Percentiles rank a stretch among this genome's conserved stretches.
Evolutionary conservation across 768 basidiomycete genomes (phyloP).

Genomic region (Boletus tomentosulus): DNA sequence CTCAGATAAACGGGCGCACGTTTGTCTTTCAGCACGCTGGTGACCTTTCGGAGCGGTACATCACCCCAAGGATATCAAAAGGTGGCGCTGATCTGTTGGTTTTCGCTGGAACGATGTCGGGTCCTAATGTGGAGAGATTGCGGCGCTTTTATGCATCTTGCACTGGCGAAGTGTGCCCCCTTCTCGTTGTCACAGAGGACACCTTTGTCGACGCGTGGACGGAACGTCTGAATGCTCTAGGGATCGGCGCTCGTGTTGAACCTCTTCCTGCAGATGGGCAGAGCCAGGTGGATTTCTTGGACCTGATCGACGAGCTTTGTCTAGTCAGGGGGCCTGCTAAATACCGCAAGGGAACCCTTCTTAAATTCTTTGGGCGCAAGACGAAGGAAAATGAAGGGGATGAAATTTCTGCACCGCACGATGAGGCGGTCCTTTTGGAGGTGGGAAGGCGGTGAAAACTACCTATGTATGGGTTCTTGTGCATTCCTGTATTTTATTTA

Average conservation of each 20-base stretch:
- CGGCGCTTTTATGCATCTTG: conserved; percentile 14
- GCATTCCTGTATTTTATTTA: not conserved
- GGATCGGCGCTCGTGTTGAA: conserved; percentile 14
- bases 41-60: conserved; percentile 12
- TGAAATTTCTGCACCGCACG: not conserved
- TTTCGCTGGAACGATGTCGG: conserved; percentile 14
- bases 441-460: not conserved
- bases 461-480: not conserved
- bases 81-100: conserved; percentile 24
- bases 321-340: conserved; percentile 21
- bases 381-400: conserved; percentile 5
- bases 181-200: conserved; percentile 19
- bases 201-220: conserved; percentile 9
- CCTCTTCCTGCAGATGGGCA: conserved; percentile 1
- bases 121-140: conserved; percentile 8
- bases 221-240: conserved; percentile 2
- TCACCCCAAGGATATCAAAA: conserved; percentile 17
- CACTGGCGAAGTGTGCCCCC: conserved; percentile 23
- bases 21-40: conserved; percentile 21
- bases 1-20: conserved; percentile 21
- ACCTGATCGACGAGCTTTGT: conserved; percentile 21
- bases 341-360: conserved; percentile 9
- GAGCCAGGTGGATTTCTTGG: conserved; percentile 1
- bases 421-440: not conserved
- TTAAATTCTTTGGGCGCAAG: conserved; percentile 15